Evolutionary conservation across 176 grass and related monocot species (phyloP), one percentile per base, ranked within the genome.

Genomic region (Oryza coarctata): DNA sequence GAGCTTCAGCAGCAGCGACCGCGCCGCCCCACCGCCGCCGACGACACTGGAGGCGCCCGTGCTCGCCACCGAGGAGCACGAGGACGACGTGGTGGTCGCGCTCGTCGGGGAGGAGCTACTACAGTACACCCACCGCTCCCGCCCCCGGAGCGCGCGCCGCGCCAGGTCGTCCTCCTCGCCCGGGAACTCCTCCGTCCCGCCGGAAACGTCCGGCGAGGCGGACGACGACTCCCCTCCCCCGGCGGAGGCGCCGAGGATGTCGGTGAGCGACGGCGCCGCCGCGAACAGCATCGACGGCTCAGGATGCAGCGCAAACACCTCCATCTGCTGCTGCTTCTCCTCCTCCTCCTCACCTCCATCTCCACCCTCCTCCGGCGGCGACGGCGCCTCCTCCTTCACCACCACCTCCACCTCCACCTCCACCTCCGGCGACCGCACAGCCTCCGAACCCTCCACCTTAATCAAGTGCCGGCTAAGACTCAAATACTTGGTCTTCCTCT

Each of bases 101-200:
- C 89, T 70, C 12, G 88, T 74, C 15, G 90, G 84, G 6, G 94
- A 87, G 47, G 92, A 77, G 50, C 18, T 55, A 57, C 84, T 73
- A 70, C 93, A 95, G 87, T 98, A 98, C 73, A 89, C 93, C 83
- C 93, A 94, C 28, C 96, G 88, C 74, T 95, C 88, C 76, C 96
- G 77, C 0, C 96, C 96, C 77, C 96, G 76, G 5, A 95, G 87
- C 34, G 87, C 96, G 58, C 88, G 84, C 36, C 90, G 86, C 30
- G 93, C 90, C 11, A 98, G 75, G 31, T 92, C 90, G 28, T 95
- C 88, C 45, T 77, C 84, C 40, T 82, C 82, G 2, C 75, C 70
- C 31, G 63, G 20, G 27, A 91, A 65, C 13, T 45, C 74, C 2
- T 33, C 35, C 35, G 35, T 63, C 44, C 28, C 43, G 10, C 71